Conservation (phyloP, 164 flowering plant genomes). For the Piper betle region DNA sequence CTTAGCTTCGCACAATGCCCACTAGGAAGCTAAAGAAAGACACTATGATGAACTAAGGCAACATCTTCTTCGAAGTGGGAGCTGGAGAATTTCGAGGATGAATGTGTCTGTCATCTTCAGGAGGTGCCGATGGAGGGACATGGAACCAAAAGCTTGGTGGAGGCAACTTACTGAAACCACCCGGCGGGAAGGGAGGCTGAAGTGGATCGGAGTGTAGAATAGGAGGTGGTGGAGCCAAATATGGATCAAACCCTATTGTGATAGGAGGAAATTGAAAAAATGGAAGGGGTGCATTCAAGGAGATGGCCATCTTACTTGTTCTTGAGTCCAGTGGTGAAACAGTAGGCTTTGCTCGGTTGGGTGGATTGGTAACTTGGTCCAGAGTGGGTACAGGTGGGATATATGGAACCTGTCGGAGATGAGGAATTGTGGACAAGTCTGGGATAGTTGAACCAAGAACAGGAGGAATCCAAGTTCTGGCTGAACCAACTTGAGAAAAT, state of each 20-base stretch:
- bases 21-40: too few relatives aligned
- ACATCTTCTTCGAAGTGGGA: constrained; percentile 3
- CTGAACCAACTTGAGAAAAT: constrained; percentile 6
- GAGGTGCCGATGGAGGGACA: background rate
- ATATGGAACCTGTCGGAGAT: constrained; percentile 2
- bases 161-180: background rate
- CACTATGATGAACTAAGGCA: constrained; percentile 1
- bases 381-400: constrained; percentile 10
- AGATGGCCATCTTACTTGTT: background rate
- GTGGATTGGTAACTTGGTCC: constrained; percentile 1
- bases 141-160: background rate
- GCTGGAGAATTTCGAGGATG: constrained; percentile 53
- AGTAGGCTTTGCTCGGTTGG: constrained; percentile 1
- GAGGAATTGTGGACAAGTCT: background rate
- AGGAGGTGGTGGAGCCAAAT: background rate
- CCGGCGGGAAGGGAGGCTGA: constrained; percentile 13
- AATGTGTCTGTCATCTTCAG: constrained; percentile 18
- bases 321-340: background rate
- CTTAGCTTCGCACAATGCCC: too few relatives aligned
- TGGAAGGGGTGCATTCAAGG: background rate
- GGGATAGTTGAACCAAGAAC: constrained; percentile 1
- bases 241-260: background rate
- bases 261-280: background rate
- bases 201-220: constrained; percentile 14
- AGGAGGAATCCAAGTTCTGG: background rate